Evolutionary conservation across 306 rosid species (phyloP).

Genomic region (Glycine soja): DNA sequence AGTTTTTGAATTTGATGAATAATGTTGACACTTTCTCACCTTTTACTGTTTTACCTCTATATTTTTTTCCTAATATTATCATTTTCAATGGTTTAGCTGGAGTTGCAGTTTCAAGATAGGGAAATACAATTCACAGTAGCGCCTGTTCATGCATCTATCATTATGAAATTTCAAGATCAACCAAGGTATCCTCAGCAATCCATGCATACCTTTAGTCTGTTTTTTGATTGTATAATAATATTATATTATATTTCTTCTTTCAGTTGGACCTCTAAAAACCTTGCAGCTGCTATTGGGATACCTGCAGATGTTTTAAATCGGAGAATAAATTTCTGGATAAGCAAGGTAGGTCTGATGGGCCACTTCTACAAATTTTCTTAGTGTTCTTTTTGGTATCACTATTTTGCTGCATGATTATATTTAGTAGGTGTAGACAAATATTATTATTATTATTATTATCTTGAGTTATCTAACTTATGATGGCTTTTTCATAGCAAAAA

Average conservation of each 20-base stretch:
- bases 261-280: slow-evolving; percentile 86
- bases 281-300: slow-evolving; percentile 79
- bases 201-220: slow-evolving; percentile 14
- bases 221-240: slow-evolving; percentile 18
- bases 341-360: slow-evolving; percentile 66
- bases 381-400: slow-evolving; percentile 21
- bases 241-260: slow-evolving; percentile 47
- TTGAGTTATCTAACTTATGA: slow-evolving; percentile 1
- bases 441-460: neutral
- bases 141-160: slow-evolving; percentile 87
- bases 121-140: slow-evolving; percentile 78
- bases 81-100: slow-evolving; percentile 65
- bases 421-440: neutral
- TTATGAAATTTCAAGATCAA: slow-evolving; percentile 86
- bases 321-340: slow-evolving; percentile 88
- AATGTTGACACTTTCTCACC: slow-evolving; percentile 10
- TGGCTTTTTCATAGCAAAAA: neutral
- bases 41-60: slow-evolving; percentile 16
- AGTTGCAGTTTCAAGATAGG: slow-evolving; percentile 92
- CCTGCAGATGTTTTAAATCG: slow-evolving; percentile 75
- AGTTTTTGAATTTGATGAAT: slow-evolving; percentile 18
- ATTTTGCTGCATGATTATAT: slow-evolving; percentile 1
- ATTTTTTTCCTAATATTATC: slow-evolving; percentile 33
- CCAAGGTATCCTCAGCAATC: slow-evolving; percentile 57
- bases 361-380: neutral